phyloP scores from a whole-genome alignment of 352 stramenopile genomes.

The Pythium sukuiense region DNA sequence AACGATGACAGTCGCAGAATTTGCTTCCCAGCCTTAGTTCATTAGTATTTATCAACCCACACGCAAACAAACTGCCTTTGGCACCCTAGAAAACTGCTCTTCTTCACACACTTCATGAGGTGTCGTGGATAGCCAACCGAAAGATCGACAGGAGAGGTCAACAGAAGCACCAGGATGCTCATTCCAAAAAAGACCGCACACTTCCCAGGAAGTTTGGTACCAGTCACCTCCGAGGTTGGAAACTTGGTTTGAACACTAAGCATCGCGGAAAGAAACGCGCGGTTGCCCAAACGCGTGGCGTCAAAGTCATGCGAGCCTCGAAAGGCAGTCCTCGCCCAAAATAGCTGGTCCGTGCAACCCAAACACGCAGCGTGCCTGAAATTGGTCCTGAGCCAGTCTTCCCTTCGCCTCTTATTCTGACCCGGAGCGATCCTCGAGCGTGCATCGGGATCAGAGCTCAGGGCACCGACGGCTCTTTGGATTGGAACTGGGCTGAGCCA shows the following conservation, averaged over 20 bases:
- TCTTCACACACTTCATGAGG: too few species aligned
- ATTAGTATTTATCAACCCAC: neutral
- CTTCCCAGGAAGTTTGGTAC: too few species aligned
- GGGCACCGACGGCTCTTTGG: neutral
- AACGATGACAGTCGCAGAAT: neutral
- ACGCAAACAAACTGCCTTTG: neutral
- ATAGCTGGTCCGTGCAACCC: neutral
- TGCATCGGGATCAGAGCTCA: slow-evolving; percentile 1
- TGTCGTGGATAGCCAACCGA: too few species aligned
- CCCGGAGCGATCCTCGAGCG: neutral
- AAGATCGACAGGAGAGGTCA: neutral
- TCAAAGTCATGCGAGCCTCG: neutral
- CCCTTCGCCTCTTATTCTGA: neutral
- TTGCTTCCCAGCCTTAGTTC: too few species aligned
- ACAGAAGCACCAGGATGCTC: neutral
- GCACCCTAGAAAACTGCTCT: neutral
- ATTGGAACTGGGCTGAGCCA: neutral
- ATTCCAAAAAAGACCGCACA: too few species aligned
- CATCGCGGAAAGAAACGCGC: slow-evolving; percentile 1
- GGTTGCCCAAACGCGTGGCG: neutral
- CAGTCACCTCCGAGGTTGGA: neutral
- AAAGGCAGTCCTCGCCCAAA: neutral
- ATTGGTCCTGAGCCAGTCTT: too few species aligned
- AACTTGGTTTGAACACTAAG: neutral
- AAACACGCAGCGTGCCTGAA: neutral